Base-by-base conservation (phyloP, 202 grass and related monocot genomes). In the Brachypodium distachyon region DNA sequence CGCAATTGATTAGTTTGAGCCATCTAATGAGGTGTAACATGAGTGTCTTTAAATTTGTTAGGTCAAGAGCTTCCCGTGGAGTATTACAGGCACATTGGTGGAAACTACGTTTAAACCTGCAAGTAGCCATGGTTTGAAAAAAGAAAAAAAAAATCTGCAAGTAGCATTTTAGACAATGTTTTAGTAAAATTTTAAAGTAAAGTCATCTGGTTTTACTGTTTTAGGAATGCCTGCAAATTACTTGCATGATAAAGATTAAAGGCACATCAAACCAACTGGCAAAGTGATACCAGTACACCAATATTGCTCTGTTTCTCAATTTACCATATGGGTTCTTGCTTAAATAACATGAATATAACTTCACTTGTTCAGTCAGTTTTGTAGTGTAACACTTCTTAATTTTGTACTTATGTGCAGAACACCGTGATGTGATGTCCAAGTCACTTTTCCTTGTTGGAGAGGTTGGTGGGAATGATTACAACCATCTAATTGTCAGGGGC, bases 401-500 rank as follows among this genome's bases (percentile, higher is more conserved):
- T 67, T 10, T 73, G 46, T 70, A 79, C 34, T 50, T 84, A 8
- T 86, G 50, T 88, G 74, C 70, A 96, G 93, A 96, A 48, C 29
- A 12, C 22, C 74, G 60, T 63, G 47, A 79, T 50, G 41, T 98
- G 72, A 87, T 94, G 82, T 84, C 87, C 42, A 94, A 87, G 25
- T 92, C 95, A 3, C 80, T 98, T 59, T 94, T 98, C 82, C 61
- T 98, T 26, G 49, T 94, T 25, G 95, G 95, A 63, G 95, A 98
- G 60, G 88, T 98, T 6, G 95, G 95, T 2, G 95, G 95, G 55
- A 98, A 98, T 57, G 95, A 98, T 87, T 98, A 98, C 85, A 98
- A 98, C 61, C 91, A 94, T 76, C 82, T 88, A 83, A 92, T 98
- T 28, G 68, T 94, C 63, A 84, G 90, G 77, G 65, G 78, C 1